These are phyloP conservation scores for Plasmodium coatneyi DNA, from an alignment of 169 alveolate genomes.

Conservation along the genomic window DNA sequence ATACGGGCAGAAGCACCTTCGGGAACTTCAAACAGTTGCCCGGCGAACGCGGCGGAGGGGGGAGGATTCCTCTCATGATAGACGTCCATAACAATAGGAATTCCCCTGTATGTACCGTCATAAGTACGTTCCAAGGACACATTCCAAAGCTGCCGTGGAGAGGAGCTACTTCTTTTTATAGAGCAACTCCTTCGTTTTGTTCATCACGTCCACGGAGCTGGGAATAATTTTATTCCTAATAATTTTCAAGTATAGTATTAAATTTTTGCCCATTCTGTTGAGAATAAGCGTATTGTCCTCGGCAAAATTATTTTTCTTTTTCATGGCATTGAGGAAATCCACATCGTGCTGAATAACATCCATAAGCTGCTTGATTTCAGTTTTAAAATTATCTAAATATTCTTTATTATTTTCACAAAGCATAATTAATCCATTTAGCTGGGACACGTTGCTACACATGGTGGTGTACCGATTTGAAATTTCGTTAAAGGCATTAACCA, in stretches of 20 bases:
- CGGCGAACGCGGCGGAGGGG: not conserved
- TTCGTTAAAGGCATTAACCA: conserved; percentile 44
- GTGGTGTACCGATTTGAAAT: conserved; percentile 55
- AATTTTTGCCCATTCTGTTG: conserved; percentile 58
- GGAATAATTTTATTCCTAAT: conserved; percentile 62
- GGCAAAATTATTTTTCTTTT: conserved; percentile 31
- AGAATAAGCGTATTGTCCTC: conserved; percentile 30
- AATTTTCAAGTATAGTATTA: conserved; percentile 33
- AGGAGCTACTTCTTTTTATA: not conserved
- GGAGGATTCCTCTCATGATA: not conserved
- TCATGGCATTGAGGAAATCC: conserved; percentile 34
- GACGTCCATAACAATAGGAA: not conserved
- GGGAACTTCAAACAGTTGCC: not conserved
- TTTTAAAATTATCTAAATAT: conserved; percentile 44
- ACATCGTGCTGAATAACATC: conserved; percentile 43
- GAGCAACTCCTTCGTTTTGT: conserved; percentile 42
- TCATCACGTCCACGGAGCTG: conserved; percentile 25
- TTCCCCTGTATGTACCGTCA: not conserved
- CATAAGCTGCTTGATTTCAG: conserved; percentile 23
- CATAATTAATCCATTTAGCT: conserved; percentile 54
- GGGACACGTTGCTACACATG: conserved; percentile 52
- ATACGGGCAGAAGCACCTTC: not conserved
- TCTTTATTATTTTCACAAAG: conserved; percentile 68
- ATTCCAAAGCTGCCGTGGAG: not conserved
- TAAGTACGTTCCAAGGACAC: not conserved